phyloP scores from a whole-genome alignment of 768 basidiomycete species.

The Suillus lakei region DNA sequence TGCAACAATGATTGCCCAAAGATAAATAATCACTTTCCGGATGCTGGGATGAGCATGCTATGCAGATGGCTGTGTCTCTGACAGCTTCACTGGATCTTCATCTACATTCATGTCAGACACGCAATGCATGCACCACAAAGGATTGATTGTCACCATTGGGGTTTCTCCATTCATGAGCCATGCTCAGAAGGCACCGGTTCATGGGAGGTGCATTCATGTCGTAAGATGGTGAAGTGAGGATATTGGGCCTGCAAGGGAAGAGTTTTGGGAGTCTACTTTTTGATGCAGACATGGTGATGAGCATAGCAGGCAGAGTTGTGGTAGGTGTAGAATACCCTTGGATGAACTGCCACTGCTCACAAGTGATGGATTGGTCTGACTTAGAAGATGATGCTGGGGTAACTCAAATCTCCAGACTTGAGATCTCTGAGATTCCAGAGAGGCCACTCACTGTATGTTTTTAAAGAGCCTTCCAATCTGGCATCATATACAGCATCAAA shows the following conservation, averaged over 20 bases:
- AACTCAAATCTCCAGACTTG: background rate
- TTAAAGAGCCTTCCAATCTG: background rate
- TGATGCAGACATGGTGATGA: conserved; percentile 12
- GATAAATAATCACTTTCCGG: too few relatives aligned
- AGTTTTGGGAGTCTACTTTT: conserved; percentile 38
- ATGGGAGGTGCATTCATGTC: conserved; percentile 29
- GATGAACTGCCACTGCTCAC: conserved; percentile 8
- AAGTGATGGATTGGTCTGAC: background rate
- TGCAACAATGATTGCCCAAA: too few relatives aligned
- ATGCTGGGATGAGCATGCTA: too few relatives aligned
- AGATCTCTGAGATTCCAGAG: background rate
- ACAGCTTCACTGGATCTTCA: too few relatives aligned
- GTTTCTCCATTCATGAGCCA: too few relatives aligned
- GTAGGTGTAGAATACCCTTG: conserved; percentile 21
- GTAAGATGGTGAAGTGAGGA: conserved; percentile 36
- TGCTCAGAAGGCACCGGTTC: too few relatives aligned
- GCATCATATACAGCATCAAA: background rate
- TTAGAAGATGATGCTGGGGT: background rate
- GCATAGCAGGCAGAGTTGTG: conserved; percentile 29
- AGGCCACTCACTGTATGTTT: background rate
- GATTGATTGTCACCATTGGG: too few relatives aligned
- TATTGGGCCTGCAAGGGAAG: conserved; percentile 38
- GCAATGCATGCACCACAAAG: too few relatives aligned
- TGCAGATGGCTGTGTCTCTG: too few relatives aligned
- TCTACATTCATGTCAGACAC: too few relatives aligned